Evolutionary conservation across 176 grass and related monocot species (phyloP), one percentile per base, ranked within the genome.

Genomic region (Elaeis guineensis): DNA sequence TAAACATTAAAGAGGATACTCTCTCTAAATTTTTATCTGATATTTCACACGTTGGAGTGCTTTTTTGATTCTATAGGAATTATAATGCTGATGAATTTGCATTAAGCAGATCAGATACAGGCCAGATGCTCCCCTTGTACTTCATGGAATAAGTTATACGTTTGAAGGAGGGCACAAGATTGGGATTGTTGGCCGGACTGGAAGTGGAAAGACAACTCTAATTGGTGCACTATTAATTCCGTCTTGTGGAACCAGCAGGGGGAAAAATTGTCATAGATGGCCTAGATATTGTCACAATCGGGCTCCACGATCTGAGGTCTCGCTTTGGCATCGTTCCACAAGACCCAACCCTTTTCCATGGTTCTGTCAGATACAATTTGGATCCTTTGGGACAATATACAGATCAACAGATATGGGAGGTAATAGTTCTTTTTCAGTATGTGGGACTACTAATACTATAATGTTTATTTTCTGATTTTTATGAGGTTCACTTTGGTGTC

Each of bases 141-240:
- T 98, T 44, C 66, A 74, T 32, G 81, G 93, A 75, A 86, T 98
- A 64, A 80, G 76, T 64, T 98, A 87, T 51, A 92, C 67, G 4
- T 89, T 98, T 63, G 63, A 92, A 68, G 93, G 87, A 18, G 82
- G 93, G 19, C 35, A 78, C 59, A 98, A 92, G 63, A 91, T 97
- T 53, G 87, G 87, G 25, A 90, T 96, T 59, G 92, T 96, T 55
- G 92, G 92, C 6, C 81, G 92, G 5, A 96, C 87, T 29, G 93
- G 93, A 61, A 97, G 87, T 73, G 87, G 93, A 49, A 92, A 98
- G 63, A 92, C 93, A 71, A 98, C 87, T 75, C 72, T 98, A 72
- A 89, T 98, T 48, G 69, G 87, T 56, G 87, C 84, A 24, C 54
- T 92, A 25, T 98, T n/a, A n/a, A n/a, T n/a, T 98, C 71, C 87